Percentiles rank a stretch among this genome's conserved stretches.
phyloP scores from a whole-genome alignment of 768 basidiomycete genomes.

The Clitopilus hobsonii region DNA sequence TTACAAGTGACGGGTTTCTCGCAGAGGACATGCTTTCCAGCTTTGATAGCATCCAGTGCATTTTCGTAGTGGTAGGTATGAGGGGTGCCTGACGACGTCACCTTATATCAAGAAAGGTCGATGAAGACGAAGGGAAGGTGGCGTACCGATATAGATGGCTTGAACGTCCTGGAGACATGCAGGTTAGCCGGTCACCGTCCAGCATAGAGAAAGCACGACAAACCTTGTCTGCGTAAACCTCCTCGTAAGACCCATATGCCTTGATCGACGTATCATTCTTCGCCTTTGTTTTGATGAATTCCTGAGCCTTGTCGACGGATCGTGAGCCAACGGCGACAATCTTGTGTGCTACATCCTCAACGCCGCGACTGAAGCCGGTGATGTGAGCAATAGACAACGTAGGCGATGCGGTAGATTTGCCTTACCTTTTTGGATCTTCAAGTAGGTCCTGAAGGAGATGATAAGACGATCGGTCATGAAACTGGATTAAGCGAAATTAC shows the following conservation, averaged over 20 bases:
- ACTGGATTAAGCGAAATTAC: constrained; percentile 4
- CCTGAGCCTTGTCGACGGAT: constrained; percentile 57
- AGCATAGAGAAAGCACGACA: constrained; percentile 6
- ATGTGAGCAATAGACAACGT: not conserved
- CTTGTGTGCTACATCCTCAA: constrained; percentile 63
- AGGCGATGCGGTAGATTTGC: no score
- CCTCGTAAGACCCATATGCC: constrained; percentile 69
- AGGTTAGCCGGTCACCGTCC: not conserved
- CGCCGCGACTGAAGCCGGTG: constrained; percentile 47
- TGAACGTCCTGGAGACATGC: constrained; percentile 53
- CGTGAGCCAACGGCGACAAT: constrained; percentile 78
- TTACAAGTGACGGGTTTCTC: constrained; percentile 88
- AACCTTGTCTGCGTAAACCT: constrained; percentile 69
- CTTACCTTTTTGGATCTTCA: constrained; percentile 66
- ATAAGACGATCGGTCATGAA: not conserved
- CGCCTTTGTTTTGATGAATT: constrained; percentile 56
- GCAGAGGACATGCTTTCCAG: constrained; percentile 82
- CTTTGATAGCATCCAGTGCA: constrained; percentile 68
- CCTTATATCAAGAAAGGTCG: not conserved
- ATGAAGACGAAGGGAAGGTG: not conserved
- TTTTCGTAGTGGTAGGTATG: constrained; percentile 82
- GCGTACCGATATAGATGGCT: constrained; percentile 67
- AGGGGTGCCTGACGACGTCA: constrained; percentile 56
- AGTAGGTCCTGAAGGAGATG: constrained; percentile 59
- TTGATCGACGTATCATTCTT: constrained; percentile 50